Evolutionary conservation across 495 filamentous ascomycete genomes (phyloP), one percentile per base, ranked within the genome.

Genomic region (Aspergillus sclerotiicarbonarius): DNA sequence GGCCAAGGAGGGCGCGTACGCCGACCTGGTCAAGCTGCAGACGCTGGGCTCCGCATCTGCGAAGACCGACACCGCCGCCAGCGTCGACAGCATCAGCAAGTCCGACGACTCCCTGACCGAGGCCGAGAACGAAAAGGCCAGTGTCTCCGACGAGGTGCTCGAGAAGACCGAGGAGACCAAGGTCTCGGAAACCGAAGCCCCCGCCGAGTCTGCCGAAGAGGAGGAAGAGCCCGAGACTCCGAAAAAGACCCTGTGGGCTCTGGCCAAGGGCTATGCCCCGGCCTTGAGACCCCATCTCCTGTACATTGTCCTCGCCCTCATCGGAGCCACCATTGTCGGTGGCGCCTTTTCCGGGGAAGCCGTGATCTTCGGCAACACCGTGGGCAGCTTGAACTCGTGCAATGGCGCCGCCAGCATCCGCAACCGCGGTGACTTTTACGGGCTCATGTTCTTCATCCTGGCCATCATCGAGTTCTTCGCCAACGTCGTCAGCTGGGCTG

Each of bases 391-490:
- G 47, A 74, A 73, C 57, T 72, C 74, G 6, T 82, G 78, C 63
- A 65, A 77, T 0, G 64, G 63, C 25, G 61, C 76, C 6, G 54
- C 56, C 18, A 65, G 62, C 19, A 77, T 80, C 33, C 61, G 62
- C 16, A 69, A 66, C 16, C 65, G 66, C 53, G 78, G 78, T 20
- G 62, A 74, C 57, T 82, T 84, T 58, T 82, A 67, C 41, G 79
- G 78, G 1, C 68, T 82, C 7, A 76, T 84, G 71, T 82, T 84
- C 67, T 83, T 84, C 53, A 67, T 82, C n/a, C 64, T 84, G 7
- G 76, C 80, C 0, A 67, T 84, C 8, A 74, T 79, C 45, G 80
- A 78, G 35, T 76, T 85, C 53, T 73, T 80, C 41, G 80, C 80
- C 6, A 82, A 85, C 60, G n/a, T 78, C 3, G 70, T 73, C 47